These are phyloP conservation scores for Trichophyton schoenleinii DNA, from an alignment of 2,329 filamentous ascomycete species.

Conservation along the genomic window DNA sequence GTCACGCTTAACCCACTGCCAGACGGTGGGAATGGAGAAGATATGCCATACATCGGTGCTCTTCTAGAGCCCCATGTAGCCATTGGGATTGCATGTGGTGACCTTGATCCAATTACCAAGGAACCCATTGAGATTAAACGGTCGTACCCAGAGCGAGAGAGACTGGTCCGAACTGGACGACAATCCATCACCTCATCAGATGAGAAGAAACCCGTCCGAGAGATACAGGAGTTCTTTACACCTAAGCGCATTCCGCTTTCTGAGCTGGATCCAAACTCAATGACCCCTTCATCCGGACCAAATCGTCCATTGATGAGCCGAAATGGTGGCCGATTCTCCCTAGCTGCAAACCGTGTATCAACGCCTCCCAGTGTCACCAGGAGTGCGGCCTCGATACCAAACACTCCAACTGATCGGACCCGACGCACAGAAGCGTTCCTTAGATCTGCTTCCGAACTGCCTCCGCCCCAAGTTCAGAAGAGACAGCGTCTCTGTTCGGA, in stretches of 20 bases:
- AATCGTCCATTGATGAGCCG: slow-evolving; percentile 38
- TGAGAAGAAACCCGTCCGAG: slow-evolving; percentile 46
- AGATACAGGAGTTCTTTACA: slow-evolving; percentile 55
- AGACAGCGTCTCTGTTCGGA: slow-evolving; percentile 42
- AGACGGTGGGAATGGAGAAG: slow-evolving; percentile 49
- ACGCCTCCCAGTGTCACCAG: slow-evolving; percentile 24
- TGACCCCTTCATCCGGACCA: slow-evolving; percentile 55
- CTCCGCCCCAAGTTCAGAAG: slow-evolving; percentile 38
- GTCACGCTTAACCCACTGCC: slow-evolving; percentile 62
- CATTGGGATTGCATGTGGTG: slow-evolving; percentile 61
- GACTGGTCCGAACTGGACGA: slow-evolving; percentile 26
- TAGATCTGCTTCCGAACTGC: slow-evolving; percentile 23
- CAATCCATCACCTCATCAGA: slow-evolving; percentile 33
- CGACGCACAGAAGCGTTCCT: slow-evolving; percentile 31
- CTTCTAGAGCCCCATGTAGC: slow-evolving; percentile 59
- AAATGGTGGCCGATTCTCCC: slow-evolving; percentile 41
- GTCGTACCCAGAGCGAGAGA: slow-evolving; percentile 21
- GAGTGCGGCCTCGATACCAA: slow-evolving; percentile 25
- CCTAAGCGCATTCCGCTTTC: slow-evolving; percentile 50
- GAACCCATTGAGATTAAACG: slow-evolving; percentile 39
- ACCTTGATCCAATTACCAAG: slow-evolving; percentile 85
- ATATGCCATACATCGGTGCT: slow-evolving; percentile 71
- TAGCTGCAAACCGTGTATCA: slow-evolving; percentile 41
- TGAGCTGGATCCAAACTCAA: slow-evolving; percentile 55
- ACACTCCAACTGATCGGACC: slow-evolving; percentile 29